Conservation (phyloP, 1,284 basidiomycete genomes). For the Malassezia equina region DNA sequence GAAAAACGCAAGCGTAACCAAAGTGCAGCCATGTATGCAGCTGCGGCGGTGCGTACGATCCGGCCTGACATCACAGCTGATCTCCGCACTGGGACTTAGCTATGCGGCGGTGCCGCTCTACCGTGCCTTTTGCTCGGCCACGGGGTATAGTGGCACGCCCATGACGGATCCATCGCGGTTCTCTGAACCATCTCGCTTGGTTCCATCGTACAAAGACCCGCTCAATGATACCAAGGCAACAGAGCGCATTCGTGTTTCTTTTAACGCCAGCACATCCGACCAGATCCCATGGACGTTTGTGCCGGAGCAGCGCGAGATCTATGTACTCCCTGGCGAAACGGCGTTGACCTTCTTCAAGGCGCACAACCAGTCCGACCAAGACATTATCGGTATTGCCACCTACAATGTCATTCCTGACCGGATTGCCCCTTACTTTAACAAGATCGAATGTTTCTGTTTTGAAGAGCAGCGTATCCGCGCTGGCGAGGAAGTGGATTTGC, state of each 20-base stretch:
- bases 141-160: conserved; percentile 90
- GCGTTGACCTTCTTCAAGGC: conserved; percentile 94
- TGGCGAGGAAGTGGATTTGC: conserved; percentile 94
- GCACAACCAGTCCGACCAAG: conserved; percentile 70
- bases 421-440: conserved; percentile 97
- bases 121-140: conserved; percentile 92
- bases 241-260: conserved; percentile 71
- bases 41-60: conserved; percentile 8
- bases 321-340: conserved; percentile 87
- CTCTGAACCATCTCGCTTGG: conserved; percentile 23
- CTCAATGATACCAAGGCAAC: conserved; percentile 11
- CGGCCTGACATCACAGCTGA: conserved; percentile 47
- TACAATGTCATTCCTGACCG: conserved; percentile 91
- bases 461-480: conserved; percentile 94
- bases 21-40: conserved; percentile 11
- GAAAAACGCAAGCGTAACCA: conserved; percentile 3
- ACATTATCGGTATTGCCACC: conserved; percentile 95
- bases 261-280: conserved; percentile 84
- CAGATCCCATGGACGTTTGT: conserved; percentile 85
- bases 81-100: conserved; percentile 69
- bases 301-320: conserved; percentile 80
- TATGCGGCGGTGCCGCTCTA: conserved; percentile 96
- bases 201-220: conserved; percentile 34
- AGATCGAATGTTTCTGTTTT: conserved; percentile 99
- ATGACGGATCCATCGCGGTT: conserved; percentile 54